Conservation (phyloP, 371 early-diverging fungal genomes). For the Mucor plumbeus region DNA sequence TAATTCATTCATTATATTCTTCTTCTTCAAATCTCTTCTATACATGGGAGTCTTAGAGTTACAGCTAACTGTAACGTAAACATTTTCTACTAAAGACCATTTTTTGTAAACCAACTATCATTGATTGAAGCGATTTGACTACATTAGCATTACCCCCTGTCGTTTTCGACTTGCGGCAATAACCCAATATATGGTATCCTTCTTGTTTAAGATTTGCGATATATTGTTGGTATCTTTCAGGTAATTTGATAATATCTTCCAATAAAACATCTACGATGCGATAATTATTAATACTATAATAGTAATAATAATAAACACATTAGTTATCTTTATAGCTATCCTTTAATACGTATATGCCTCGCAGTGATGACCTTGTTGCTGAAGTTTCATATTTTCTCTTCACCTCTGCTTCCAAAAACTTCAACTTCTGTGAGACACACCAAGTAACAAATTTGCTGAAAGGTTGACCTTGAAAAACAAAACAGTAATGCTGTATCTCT, state of each 20-base stretch:
- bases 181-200: slow-evolving; percentile 16
- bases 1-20: slow-evolving; percentile 14
- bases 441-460: no score
- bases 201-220: slow-evolving; percentile 11
- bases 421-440: no score
- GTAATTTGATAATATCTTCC: slow-evolving; percentile 8
- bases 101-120: slow-evolving; percentile 15
- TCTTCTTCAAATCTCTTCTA: slow-evolving; percentile 27
- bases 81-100: slow-evolving; percentile 21
- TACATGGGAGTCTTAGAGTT: slow-evolving; percentile 13
- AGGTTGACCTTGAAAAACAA: no score
- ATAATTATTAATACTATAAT: no score
- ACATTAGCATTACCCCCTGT: not conserved
- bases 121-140: slow-evolving; percentile 16
- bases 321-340: not conserved
- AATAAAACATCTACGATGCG: not conserved
- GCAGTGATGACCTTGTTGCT: not conserved
- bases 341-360: not conserved
- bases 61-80: slow-evolving; percentile 21
- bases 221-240: slow-evolving; percentile 16
- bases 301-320: no score
- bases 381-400: not conserved
- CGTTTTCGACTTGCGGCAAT: slow-evolving; percentile 20
- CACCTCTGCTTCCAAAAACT: no score
- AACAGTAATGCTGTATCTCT: no score